Base-by-base conservation (phyloP, 139 green algal genomes). In the Yamagishiella unicocca region DNA sequence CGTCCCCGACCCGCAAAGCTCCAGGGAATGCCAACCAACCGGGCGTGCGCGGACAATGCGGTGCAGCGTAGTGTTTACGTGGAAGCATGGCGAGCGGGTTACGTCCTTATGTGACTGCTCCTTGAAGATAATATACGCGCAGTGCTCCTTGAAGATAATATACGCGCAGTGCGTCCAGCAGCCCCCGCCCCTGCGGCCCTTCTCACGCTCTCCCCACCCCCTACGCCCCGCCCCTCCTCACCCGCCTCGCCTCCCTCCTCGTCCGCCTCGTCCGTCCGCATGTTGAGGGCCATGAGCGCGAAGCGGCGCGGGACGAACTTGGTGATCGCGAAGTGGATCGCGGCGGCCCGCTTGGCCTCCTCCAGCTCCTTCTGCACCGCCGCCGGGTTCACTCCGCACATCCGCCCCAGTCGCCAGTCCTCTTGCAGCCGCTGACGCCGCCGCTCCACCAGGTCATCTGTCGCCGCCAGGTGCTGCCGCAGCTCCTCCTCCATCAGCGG, bases 281-380 rank as follows among this genome's bases (percentile, higher is more conserved):
- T 68, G n/a, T 86, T 64, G 4, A 74, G 80, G n/a, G 80, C 80
- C 80, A 86, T 86, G 24, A 45, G 14, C 53, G 64, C 80, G 31
- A 86, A 27, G 42, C 71, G 71, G 27, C 38, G 80, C n/a, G 80
- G 80, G 17, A 86, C 64, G 64, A 86, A 86, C 43, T 25, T 29
- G n/a, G 35, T 40, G 0, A 86, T 31, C 24, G 64, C 64, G 7
- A 86, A 86, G 1, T 86, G 64, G 29, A 77, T 86, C n/a, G 80
- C 62, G 2, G 80, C 43, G 17, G 21, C 21, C n/a, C 80, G 64
- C 21, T 35, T 33, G 1, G 42, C 80, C 62, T 86, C 80, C 42
- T 86, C 64, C 62, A 35, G 9, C 62, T 77, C 62, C 64, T n/a
- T 35, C 21, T 42, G 31, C 33, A 29, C 80, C 45, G 54, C 80